A percentile compares a stretch with the other conserved stretches of the same genome.
Conservation (phyloP, 148 eudicot genomes). For the Diospyros lotus region DNA sequence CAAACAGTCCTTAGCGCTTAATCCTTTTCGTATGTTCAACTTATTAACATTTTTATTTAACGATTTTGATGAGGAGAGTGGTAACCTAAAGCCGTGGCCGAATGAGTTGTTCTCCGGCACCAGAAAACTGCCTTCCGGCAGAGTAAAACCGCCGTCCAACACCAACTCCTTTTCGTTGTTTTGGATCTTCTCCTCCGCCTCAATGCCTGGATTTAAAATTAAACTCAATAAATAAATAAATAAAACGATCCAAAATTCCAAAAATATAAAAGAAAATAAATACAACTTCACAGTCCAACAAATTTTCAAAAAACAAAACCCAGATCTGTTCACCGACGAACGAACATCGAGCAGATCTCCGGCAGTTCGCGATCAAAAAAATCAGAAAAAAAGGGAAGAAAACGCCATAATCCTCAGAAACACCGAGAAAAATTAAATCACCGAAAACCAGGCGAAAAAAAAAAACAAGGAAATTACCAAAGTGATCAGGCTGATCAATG, state of each 20-base stretch:
- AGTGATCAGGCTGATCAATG: slow-evolving; percentile 39
- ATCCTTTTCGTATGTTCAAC: no score
- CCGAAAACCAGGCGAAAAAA: not conserved
- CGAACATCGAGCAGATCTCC: not conserved
- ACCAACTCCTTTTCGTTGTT: slow-evolving; percentile 29
- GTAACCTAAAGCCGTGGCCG: slow-evolving; percentile 73
- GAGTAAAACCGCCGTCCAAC: slow-evolving; percentile 54
- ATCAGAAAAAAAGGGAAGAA: not conserved
- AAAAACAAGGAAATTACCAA: slow-evolving; percentile 37
- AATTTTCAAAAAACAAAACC: not conserved
- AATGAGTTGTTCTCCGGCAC: slow-evolving; percentile 59
- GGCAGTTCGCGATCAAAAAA: no score
- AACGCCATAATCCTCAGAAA: not conserved
- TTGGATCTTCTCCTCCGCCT: slow-evolving; percentile 20
- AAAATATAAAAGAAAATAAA: not conserved
- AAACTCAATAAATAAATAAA: no score
- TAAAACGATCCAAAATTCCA: not conserved
- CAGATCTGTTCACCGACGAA: not conserved
- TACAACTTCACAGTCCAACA: no score
- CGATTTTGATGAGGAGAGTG: not conserved
- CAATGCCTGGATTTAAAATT: slow-evolving; percentile 18
- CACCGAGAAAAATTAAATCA: not conserved
- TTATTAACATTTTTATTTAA: not conserved
- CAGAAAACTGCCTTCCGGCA: slow-evolving; percentile 45
- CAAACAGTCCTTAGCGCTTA: no score